Base-by-base conservation (phyloP, 2,329 filamentous ascomycete species). In the Tolypocladium pustulatum region DNA sequence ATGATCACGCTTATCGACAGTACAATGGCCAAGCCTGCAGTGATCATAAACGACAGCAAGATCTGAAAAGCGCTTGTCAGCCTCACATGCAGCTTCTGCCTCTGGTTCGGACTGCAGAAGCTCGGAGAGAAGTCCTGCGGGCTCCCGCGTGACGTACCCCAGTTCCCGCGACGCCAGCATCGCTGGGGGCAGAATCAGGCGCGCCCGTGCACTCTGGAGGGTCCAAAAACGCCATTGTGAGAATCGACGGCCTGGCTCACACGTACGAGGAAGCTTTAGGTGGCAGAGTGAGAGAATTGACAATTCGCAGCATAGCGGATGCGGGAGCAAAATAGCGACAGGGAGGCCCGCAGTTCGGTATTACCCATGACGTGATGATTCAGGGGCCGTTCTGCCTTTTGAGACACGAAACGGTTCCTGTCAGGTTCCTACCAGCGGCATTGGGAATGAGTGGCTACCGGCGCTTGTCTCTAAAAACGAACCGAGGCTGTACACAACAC, bases 41-140 rank as follows among this genome's bases (percentile, higher is more conserved):
- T 87, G 61, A 86, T 79, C 67, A 87, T 84, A 72, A 87, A 88
- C 54, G 84, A 86, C 62, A 88, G 77, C 37, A 88, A 75, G 61
- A 85, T 79, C 80, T 84, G 49, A 27, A 13, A 51, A 22, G 37
- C 34, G 13, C 10, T 15, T n/a, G 54, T 53, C 46, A 52, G 54
- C 34, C 7, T 32, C 32, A 15, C 27, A 52, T n/a, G 25, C 4
- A 6, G n/a, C 38, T 4, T 17, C 25, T 27, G 46, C 46, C 46
- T 15, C 6, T 51, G 46, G 46, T 32, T 17, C 17, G 30, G 20
- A 13, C 30, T 7, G 9, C 49, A 34, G 15, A 30, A 34, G 30
- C 6, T 5, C 17, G 9, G 30, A 52, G 20, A 1, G 20, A 34
- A 10, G 30, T 38, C 68, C 79, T 63, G 15, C 6, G 46, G 46